Conservation (phyloP, 2,329 filamentous ascomycete species). For the Talaromyces sp. region DNA sequence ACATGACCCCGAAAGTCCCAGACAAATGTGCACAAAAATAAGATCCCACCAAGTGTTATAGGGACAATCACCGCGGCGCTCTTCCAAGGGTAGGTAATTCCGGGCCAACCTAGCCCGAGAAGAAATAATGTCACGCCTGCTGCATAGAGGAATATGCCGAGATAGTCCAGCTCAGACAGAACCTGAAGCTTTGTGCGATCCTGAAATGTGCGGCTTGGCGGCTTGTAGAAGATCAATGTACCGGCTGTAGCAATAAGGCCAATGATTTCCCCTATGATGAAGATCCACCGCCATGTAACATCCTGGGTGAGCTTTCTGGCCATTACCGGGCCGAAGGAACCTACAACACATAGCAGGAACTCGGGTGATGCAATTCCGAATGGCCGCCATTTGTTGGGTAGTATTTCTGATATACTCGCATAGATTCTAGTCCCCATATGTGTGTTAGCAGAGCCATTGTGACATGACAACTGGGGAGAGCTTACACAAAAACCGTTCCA, state of each 20-base stretch:
- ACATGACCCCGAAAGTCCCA: slow-evolving; percentile 7
- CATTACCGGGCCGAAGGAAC: not conserved
- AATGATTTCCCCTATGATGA: slow-evolving; percentile 1
- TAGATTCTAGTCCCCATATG: not conserved
- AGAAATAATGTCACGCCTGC: not conserved
- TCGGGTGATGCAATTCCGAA: not conserved
- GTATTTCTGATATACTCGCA: not conserved
- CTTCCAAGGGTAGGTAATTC: not conserved
- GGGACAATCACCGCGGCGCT: not conserved
- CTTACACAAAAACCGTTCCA: not conserved
- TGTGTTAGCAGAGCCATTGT: not conserved
- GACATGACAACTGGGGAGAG: not conserved
- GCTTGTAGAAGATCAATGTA: slow-evolving; percentile 9
- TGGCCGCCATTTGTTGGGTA: not conserved
- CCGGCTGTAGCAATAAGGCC: not conserved
- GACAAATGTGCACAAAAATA: not conserved
- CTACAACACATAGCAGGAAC: not conserved
- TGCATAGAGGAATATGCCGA: not conserved
- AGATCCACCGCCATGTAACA: slow-evolving; percentile 6
- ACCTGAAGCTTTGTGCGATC: not conserved
- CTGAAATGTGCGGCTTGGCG: not conserved
- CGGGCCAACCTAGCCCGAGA: not conserved
- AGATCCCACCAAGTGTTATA: not conserved
- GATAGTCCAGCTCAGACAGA: not conserved
- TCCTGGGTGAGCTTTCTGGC: not conserved